A percentile compares a stretch with the other conserved stretches of the same genome.
Evolutionary conservation across 1,284 basidiomycete genomes (phyloP).

Genomic region (Trichosporon sp.): DNA sequence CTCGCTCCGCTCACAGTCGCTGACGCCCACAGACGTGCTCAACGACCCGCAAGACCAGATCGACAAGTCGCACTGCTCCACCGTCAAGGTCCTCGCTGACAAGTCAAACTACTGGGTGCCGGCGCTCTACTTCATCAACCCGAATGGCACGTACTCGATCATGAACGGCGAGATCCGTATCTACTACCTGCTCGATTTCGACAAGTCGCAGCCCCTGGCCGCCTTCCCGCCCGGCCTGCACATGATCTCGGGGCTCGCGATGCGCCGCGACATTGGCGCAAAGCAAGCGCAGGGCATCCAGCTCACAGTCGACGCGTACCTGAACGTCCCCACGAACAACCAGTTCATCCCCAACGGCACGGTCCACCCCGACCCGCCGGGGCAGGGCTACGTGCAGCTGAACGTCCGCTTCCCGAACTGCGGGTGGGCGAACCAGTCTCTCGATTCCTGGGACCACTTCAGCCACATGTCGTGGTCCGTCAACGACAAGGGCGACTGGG

Average conservation of each 20-base stretch:
- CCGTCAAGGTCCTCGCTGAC: slow-evolving; percentile 39
- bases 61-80: slow-evolving; percentile 39
- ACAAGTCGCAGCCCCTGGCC: slow-evolving; percentile 34
- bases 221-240: slow-evolving; percentile 52
- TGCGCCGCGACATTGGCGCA: slow-evolving; percentile 31
- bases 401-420: slow-evolving; percentile 26
- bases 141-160: slow-evolving; percentile 25
- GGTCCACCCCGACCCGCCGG: slow-evolving; percentile 27
- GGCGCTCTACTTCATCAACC: slow-evolving; percentile 28
- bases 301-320: not conserved
- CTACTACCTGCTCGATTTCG: slow-evolving; percentile 27
- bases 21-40: slow-evolving; percentile 28
- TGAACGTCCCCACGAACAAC: slow-evolving; percentile 11
- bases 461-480: too few species aligned
- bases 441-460: too few species aligned
- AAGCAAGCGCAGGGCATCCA: slow-evolving; percentile 12
- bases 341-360: slow-evolving; percentile 46
- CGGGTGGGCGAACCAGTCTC: too few species aligned
- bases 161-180: not conserved
- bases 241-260: slow-evolving; percentile 48
- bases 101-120: slow-evolving; percentile 51
- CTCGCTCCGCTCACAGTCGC: too few species aligned
- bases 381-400: slow-evolving; percentile 34
- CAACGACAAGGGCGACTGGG: too few species aligned
- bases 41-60: slow-evolving; percentile 34